Evolutionary conservation across 129 eudicot species (phyloP).

Genomic region (sunflower (Helianthus annuus)): DNA sequence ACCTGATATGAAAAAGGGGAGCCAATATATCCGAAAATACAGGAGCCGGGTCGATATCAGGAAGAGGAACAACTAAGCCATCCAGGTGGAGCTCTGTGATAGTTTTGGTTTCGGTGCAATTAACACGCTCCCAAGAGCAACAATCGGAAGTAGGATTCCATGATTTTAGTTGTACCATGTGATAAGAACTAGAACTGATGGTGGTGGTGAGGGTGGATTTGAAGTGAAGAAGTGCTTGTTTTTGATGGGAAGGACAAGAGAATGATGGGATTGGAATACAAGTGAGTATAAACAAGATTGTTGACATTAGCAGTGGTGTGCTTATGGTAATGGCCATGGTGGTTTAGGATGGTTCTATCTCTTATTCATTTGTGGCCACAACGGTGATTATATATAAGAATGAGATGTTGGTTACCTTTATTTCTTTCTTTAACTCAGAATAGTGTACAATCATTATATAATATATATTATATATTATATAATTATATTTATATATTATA

Average conservation of each 20-base stretch:
- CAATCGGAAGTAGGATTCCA: conserved; percentile 51
- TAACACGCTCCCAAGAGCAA: conserved; percentile 49
- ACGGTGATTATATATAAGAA: not conserved
- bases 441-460: too few species aligned
- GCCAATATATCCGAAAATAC: conserved; percentile 28
- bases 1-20: conserved; percentile 39
- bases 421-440: too few species aligned
- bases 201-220: conserved; percentile 28
- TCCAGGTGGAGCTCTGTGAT: conserved; percentile 37
- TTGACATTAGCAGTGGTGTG: not conserved
- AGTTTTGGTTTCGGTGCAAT: conserved; percentile 18
- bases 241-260: conserved; percentile 23
- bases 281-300: conserved; percentile 26
- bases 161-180: conserved; percentile 24
- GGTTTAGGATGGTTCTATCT: not conserved
- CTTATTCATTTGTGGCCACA: not conserved
- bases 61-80: conserved; percentile 18
- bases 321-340: not conserved
- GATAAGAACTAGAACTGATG: conserved; percentile 32
- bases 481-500: too few species aligned
- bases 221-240: conserved; percentile 32
- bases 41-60: not conserved
- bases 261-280: conserved; percentile 19
- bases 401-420: not conserved
- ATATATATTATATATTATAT: too few species aligned